Evolutionary conservation across 805 yeast genomes (phyloP), one percentile per base, ranked within the genome.

Genomic region (Saccharomycopsis sp.): DNA sequence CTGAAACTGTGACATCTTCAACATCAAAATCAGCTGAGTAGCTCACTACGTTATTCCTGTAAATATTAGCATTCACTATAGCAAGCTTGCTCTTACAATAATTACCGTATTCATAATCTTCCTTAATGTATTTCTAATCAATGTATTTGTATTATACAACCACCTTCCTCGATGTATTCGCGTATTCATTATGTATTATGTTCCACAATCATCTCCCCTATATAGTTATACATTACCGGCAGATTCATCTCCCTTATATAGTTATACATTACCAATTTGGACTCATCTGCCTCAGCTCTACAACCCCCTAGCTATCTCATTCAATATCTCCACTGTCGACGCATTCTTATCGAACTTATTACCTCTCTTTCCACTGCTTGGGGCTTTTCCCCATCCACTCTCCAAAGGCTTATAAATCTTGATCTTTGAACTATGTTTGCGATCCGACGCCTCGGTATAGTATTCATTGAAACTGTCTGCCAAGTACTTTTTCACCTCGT

Each of bases 361-460:
- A 2, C 55, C 25, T 9, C 53, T 52, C 22, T 53, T 56, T 20
- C 54, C 54, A 8, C 19, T 50, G 1, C 53, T 29, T 7, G 52
- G 47, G 19, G 25, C 55, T 22, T 52, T 59, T n/a, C 59, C 59
- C 62, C 62, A 59, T 15, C 62, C 59, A 29, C 54, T 35, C 29
- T 59, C 62, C 35, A 25, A 47, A n/a, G 62, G 47, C 38, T 57
- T 56, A 49, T 56, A 59, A 9, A 59, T 51, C 47, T 34, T 49
- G 25, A 59, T 50, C 23, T 47, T 52, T 12, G 51, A 25, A 17
- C 56, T 56, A 24, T 34, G 3, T 29, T 50, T 55, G 34, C 54
- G 38, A 24, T 53, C 59, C 22, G 47, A 52, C 7, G 62, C 59
- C 2, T 24, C 24, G 34, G 29, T 38, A 22, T 25, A 23, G 25